Conservation (phyloP, 23 red algal genomes). For the Cyanidioschyzon merolae region DNA sequence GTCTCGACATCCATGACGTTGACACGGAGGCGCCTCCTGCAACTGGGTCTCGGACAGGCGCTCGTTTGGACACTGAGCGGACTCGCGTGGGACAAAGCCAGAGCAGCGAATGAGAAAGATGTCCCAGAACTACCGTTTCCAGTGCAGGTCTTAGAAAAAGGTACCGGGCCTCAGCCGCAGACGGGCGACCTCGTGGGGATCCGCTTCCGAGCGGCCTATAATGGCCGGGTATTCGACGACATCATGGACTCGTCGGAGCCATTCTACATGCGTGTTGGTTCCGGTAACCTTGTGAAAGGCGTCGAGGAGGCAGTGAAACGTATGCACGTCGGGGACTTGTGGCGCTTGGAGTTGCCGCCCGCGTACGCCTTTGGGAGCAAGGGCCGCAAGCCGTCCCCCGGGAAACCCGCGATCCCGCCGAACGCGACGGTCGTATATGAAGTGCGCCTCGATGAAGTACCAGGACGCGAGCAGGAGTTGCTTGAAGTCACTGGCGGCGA, state of each 20-base stretch:
- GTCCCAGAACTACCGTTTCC: not conserved
- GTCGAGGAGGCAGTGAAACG: slow-evolving; percentile 63
- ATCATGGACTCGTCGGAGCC: slow-evolving; percentile 49
- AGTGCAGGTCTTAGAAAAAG: not conserved
- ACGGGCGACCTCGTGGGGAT: slow-evolving; percentile 83
- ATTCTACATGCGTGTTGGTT: slow-evolving; percentile 77
- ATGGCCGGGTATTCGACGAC: slow-evolving; percentile 86
- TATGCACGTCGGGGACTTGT: slow-evolving; percentile 66
- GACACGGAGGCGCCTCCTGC: not conserved
- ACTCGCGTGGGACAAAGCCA: too few relatives aligned
- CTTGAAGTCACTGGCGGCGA: slow-evolving; percentile 34
- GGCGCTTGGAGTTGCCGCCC: slow-evolving; percentile 43
- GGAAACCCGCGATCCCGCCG: slow-evolving; percentile 75
- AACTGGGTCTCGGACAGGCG: not conserved
- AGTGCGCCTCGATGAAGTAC: slow-evolving; percentile 47
- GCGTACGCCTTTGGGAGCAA: slow-evolving; percentile 67
- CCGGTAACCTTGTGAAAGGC: slow-evolving; percentile 50
- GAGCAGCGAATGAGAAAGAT: not conserved
- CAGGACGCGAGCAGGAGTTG: slow-evolving; percentile 51
- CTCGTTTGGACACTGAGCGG: not conserved
- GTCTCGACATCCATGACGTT: too few relatives aligned
- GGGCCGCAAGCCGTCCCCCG: slow-evolving; percentile 63
- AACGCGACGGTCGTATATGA: slow-evolving; percentile 63
- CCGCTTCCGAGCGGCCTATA: slow-evolving; percentile 65
- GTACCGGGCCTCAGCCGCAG: slow-evolving; percentile 21